Conservation (phyloP, 2,329 filamentous ascomycete genomes). For the Aspergillus bombycis region DNA sequence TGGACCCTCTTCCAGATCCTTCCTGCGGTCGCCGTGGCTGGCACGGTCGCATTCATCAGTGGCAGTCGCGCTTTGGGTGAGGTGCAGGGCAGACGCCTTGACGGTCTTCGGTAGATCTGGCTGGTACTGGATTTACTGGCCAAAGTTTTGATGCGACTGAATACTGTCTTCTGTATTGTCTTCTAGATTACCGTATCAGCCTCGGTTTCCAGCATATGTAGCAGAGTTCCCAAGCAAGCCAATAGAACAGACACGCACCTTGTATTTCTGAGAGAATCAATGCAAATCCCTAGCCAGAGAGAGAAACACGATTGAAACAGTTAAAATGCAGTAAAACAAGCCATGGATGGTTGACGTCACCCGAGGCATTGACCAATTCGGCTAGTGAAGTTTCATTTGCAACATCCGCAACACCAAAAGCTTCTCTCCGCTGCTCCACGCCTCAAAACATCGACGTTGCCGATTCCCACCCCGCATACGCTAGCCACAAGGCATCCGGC, state of each 20-base stretch:
- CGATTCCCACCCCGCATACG: neutral
- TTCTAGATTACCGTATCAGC: neutral
- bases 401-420: neutral
- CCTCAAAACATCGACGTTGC: constrained; percentile 1
- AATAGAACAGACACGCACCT: neutral
- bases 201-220: neutral
- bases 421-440: constrained; percentile 3
- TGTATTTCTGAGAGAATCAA: neutral
- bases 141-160: neutral
- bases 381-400: constrained; percentile 17
- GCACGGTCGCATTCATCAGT: constrained; percentile 76
- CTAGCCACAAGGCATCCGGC: neutral
- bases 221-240: constrained; percentile 1
- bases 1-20: constrained; percentile 93
- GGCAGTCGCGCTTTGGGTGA: constrained; percentile 89
- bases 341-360: constrained; percentile 24
- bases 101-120: constrained; percentile 61
- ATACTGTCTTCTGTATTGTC: neutral
- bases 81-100: constrained; percentile 84
- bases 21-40: constrained; percentile 70
- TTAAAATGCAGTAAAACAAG: neutral
- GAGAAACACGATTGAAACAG: neutral
- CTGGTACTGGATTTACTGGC: constrained; percentile 12
- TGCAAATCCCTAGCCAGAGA: neutral
- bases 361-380: constrained; percentile 15